These are phyloP conservation scores for Zychaea mexicana DNA, from an alignment of 371 early-diverging fungal genomes.

Conservation along the genomic window DNA sequence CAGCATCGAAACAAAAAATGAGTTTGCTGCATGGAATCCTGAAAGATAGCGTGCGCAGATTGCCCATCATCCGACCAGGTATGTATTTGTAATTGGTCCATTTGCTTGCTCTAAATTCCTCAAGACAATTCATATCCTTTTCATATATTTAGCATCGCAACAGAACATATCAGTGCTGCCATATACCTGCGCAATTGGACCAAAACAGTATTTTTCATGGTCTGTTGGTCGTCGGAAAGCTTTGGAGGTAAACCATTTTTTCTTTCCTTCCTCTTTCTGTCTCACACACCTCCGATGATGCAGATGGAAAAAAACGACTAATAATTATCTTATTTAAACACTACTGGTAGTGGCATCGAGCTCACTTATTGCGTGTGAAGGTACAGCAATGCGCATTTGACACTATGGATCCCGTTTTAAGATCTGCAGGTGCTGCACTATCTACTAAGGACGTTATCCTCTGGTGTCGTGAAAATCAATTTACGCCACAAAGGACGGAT, in stretches of 20 bases:
- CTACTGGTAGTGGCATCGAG: slow-evolving; percentile 42
- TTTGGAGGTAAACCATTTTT: slow-evolving; percentile 29
- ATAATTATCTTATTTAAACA: too few relatives aligned
- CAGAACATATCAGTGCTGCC: slow-evolving; percentile 19
- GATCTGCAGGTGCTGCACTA: slow-evolving; percentile 30
- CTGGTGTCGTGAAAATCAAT: slow-evolving; percentile 40
- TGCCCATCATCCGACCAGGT: slow-evolving; percentile 40
- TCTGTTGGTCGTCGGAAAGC: slow-evolving; percentile 43
- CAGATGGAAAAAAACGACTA: too few relatives aligned
- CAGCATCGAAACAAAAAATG: slow-evolving; percentile 38
- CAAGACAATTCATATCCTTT: background rate
- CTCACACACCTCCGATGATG: too few relatives aligned
- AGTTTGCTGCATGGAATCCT: slow-evolving; percentile 33
- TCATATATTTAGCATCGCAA: slow-evolving; percentile 7
- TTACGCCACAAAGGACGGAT: slow-evolving; percentile 33
- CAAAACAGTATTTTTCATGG: slow-evolving; percentile 33
- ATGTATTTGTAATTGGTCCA: slow-evolving; percentile 8
- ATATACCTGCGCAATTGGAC: slow-evolving; percentile 36
- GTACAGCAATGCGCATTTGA: slow-evolving; percentile 36
- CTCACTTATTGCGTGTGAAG: slow-evolving; percentile 32
- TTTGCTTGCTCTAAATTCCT: too few relatives aligned
- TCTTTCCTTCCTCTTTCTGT: too few relatives aligned
- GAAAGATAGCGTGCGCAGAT: slow-evolving; percentile 27
- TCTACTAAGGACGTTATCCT: slow-evolving; percentile 42
- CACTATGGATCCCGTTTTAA: slow-evolving; percentile 32